Evolutionary conservation across 768 basidiomycete genomes (phyloP).

Genomic region (Suillus alpinus): DNA sequence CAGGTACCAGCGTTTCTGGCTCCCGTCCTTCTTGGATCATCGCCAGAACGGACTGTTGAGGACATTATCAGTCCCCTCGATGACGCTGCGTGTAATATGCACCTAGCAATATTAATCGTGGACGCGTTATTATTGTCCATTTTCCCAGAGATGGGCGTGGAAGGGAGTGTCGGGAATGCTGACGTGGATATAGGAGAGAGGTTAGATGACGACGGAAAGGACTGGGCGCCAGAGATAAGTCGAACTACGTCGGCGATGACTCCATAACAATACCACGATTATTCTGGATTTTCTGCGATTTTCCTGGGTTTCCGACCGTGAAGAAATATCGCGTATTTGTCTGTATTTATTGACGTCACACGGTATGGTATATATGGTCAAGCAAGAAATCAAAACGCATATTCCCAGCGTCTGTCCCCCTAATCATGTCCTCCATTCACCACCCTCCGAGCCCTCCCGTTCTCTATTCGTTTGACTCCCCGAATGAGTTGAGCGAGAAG

Average conservation of each 20-base stretch:
- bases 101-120: constrained; percentile 69
- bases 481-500: constrained; percentile 52
- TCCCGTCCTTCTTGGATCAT: constrained; percentile 54
- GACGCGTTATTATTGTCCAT: constrained; percentile 69
- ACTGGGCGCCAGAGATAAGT: neutral
- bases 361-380: constrained; percentile 4
- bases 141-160: constrained; percentile 73
- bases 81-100: constrained; percentile 70
- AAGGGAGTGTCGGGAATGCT: neutral
- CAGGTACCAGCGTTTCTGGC: constrained; percentile 37
- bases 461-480: constrained; percentile 65
- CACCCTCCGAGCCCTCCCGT: constrained; percentile 64
- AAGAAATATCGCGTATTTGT: constrained; percentile 10
- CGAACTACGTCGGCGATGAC: neutral
- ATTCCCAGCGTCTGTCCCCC: constrained; percentile 12
- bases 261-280: neutral
- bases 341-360: constrained; percentile 29
- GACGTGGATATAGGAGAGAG: neutral
- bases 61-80: constrained; percentile 60
- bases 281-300: neutral
- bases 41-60: constrained; percentile 46
- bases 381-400: neutral
- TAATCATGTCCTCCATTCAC: constrained; percentile 33
- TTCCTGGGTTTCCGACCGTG: neutral
- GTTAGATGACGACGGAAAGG: neutral